Conservation (phyloP, 2,329 filamentous ascomycete species). For the Fusarium sacchari region DNA sequence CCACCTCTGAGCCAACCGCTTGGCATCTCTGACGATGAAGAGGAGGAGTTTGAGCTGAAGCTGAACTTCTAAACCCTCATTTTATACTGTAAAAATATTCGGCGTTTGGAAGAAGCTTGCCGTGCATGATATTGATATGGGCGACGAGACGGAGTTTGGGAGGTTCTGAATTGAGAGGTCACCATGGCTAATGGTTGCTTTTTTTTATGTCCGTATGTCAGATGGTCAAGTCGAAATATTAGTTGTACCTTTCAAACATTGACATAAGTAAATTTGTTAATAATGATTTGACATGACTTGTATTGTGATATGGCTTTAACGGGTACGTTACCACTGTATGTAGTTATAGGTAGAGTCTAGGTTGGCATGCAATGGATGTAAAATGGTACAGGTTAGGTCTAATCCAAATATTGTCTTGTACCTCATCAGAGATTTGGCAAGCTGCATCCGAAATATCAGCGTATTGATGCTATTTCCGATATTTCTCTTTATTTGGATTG, state of each 20-base stretch:
- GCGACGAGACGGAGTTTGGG: slow-evolving; percentile 25
- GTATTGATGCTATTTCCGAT: neutral
- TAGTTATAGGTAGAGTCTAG: too few relatives aligned
- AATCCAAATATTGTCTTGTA: neutral
- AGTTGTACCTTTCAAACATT: neutral
- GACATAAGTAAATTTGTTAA: slow-evolving; percentile 3
- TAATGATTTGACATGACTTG: neutral
- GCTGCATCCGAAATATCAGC: neutral
- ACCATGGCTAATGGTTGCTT: neutral
- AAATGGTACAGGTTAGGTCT: slow-evolving; percentile 4
- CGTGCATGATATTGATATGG: neutral
- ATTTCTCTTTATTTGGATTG: neutral
- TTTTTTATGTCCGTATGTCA: neutral
- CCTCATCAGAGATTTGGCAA: neutral
- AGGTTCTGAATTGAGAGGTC: neutral
- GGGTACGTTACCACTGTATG: neutral
- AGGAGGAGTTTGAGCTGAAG: slow-evolving; percentile 66
- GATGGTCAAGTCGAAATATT: neutral
- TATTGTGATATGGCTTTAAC: neutral
- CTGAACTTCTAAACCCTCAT: slow-evolving; percentile 47
- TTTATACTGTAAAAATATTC: slow-evolving; percentile 22
- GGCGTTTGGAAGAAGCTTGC: slow-evolving; percentile 32
- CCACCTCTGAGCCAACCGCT: slow-evolving; percentile 41
- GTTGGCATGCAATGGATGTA: neutral
- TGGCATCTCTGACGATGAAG: slow-evolving; percentile 56